These are phyloP conservation scores for Thalassia testudinum DNA, from an alignment of 116 monocot genomes.

Conservation along the genomic window DNA sequence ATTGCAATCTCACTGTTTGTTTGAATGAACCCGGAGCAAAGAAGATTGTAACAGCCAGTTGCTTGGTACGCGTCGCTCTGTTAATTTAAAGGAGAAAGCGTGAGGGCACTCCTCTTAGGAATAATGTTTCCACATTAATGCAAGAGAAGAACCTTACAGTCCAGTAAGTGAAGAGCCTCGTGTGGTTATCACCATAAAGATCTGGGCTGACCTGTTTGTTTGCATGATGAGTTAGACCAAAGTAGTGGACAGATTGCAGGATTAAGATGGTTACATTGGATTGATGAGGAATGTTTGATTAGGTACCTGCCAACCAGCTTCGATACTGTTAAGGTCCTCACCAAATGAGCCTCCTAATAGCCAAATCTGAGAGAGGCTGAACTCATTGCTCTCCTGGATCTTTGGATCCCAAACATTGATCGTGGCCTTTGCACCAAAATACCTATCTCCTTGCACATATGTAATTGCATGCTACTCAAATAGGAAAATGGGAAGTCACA, in stretches of 20 bases:
- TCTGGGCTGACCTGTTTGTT: constrained; percentile 14
- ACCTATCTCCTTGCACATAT: constrained; percentile 13
- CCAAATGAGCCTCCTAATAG: constrained; percentile 15
- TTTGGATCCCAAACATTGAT: constrained; percentile 20
- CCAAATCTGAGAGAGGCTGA: constrained; percentile 20
- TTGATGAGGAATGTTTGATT: background rate
- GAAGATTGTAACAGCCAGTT: constrained; percentile 17
- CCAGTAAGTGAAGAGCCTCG: constrained; percentile 25
- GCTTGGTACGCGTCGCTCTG: constrained; percentile 17
- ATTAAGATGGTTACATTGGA: background rate
- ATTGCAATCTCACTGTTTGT: constrained; percentile 72
- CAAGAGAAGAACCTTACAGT: constrained; percentile 7
- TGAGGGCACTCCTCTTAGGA: background rate
- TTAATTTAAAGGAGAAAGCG: background rate
- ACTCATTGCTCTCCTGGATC: constrained; percentile 15
- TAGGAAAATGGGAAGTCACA: background rate
- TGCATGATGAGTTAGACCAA: no score
- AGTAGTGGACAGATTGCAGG: background rate
- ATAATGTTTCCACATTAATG: background rate
- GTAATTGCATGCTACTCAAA: constrained; percentile 16
- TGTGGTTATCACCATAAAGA: constrained; percentile 22
- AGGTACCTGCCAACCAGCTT: constrained; percentile 23
- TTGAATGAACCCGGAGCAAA: constrained; percentile 16
- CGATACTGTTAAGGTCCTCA: constrained; percentile 16
- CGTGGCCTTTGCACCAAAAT: constrained; percentile 22